These are phyloP conservation scores for Kluyveromyces aestuarii DNA, from an alignment of 805 yeast genomes.

Conservation along the genomic window DNA sequence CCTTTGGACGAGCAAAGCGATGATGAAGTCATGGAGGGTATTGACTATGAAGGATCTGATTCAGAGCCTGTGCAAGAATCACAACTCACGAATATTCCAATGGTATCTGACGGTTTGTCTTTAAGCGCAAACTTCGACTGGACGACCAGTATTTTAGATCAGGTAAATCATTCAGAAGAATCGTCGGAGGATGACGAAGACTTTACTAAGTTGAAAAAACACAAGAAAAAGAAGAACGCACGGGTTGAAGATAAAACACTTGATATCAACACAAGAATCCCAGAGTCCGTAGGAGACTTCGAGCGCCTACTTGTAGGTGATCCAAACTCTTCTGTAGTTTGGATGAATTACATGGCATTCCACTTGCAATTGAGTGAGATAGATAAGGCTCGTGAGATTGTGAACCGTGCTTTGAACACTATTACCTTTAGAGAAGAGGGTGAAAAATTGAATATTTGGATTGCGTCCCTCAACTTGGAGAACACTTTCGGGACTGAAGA, in stretches of 20 bases:
- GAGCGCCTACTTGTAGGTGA: conserved; percentile 87
- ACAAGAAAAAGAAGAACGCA: conserved; percentile 33
- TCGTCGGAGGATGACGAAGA: conserved; percentile 52
- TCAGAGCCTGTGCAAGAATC: conserved; percentile 30
- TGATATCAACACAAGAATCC: conserved; percentile 73
- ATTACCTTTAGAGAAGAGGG: conserved; percentile 86
- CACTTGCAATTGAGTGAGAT: conserved; percentile 89
- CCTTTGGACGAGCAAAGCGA: conserved; percentile 26
- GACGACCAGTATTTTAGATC: conserved; percentile 86
- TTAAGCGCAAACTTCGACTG: conserved; percentile 84
- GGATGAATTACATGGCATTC: conserved; percentile 99
- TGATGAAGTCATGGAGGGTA: conserved; percentile 23
- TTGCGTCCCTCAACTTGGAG: conserved; percentile 88
- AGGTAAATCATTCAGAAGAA: conserved; percentile 51
- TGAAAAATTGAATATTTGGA: conserved; percentile 92
- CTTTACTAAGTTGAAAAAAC: conserved; percentile 38
- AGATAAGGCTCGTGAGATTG: conserved; percentile 90
- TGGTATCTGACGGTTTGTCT: conserved; percentile 49
- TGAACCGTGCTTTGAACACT: conserved; percentile 83
- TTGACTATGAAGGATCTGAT: conserved; percentile 21
- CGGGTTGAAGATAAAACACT: conserved; percentile 73
- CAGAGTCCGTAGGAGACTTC: conserved; percentile 85
- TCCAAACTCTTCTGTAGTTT: conserved; percentile 85
- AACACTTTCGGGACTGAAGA: conserved; percentile 87
- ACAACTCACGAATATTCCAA: conserved; percentile 18